phyloP scores from a whole-genome alignment of 768 basidiomycete genomes.

The Tylopilus felleus region DNA sequence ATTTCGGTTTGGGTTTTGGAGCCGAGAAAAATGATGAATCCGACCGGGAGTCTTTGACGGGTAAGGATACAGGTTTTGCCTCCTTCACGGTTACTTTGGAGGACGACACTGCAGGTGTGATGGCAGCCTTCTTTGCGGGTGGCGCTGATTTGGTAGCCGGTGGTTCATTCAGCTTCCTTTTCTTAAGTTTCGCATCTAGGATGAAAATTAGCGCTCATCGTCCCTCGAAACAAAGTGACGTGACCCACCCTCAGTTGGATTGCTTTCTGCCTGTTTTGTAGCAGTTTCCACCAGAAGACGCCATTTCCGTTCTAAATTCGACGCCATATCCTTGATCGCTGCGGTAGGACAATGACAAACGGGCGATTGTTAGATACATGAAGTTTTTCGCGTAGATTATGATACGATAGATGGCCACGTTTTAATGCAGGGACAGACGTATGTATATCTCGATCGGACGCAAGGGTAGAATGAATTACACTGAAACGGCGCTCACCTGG shows the following conservation, averaged over 20 bases:
- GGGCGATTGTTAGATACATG: slow-evolving; percentile 67
- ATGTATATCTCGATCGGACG: slow-evolving; percentile 30
- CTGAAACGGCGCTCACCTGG: slow-evolving; percentile 63
- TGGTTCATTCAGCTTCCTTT: slow-evolving; percentile 66
- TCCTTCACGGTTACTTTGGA: slow-evolving; percentile 48
- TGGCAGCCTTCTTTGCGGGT: slow-evolving; percentile 63
- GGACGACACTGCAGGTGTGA: slow-evolving; percentile 28
- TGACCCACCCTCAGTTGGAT: slow-evolving; percentile 70
- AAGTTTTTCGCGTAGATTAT: slow-evolving; percentile 31
- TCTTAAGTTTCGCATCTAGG: slow-evolving; percentile 61
- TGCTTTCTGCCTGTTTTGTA: slow-evolving; percentile 40
- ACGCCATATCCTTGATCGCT: slow-evolving; percentile 94
- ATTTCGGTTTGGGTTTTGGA: slow-evolving; percentile 77
- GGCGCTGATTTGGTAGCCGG: slow-evolving; percentile 46
- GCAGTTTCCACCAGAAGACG: slow-evolving; percentile 57
- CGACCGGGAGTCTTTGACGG: slow-evolving; percentile 74
- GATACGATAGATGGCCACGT: slow-evolving; percentile 31
- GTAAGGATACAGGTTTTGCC: slow-evolving; percentile 29
- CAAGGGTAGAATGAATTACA: slow-evolving; percentile 14
- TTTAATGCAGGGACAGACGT: slow-evolving; percentile 27
- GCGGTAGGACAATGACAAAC: slow-evolving; percentile 40
- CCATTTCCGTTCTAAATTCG: slow-evolving; percentile 84
- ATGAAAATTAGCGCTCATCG: slow-evolving; percentile 23
- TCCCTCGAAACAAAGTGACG: slow-evolving; percentile 39
- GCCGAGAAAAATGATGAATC: slow-evolving; percentile 89